phyloP scores from a whole-genome alignment of 768 basidiomycete species.

The Hygrophorus russula region DNA sequence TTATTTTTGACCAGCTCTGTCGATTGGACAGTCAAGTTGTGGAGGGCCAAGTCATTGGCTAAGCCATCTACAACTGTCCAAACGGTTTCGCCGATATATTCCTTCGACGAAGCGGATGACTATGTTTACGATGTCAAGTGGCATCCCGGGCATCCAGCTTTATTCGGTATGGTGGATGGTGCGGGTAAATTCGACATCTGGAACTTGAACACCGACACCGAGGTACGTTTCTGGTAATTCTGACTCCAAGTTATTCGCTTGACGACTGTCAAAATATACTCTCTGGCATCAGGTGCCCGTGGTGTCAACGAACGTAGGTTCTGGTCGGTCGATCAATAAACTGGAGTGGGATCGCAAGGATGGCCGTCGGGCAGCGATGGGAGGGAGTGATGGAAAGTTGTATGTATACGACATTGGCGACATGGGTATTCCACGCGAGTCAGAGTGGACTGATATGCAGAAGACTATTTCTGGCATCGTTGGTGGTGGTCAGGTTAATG shows the following conservation, averaged over 20 bases:
- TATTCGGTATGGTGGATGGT: slow-evolving; percentile 91
- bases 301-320: slow-evolving; percentile 74
- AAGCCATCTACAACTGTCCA: slow-evolving; percentile 58
- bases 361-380: slow-evolving; percentile 80
- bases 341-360: slow-evolving; percentile 92
- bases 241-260: neutral
- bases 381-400: slow-evolving; percentile 84
- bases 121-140: slow-evolving; percentile 98
- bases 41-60: slow-evolving; percentile 72
- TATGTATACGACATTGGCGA: slow-evolving; percentile 96
- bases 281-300: slow-evolving; percentile 93
- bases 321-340: slow-evolving; percentile 86
- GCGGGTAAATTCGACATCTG: slow-evolving; percentile 94
- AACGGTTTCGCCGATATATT: slow-evolving; percentile 67
- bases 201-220: slow-evolving; percentile 95
- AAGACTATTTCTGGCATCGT: slow-evolving; percentile 70
- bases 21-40: slow-evolving; percentile 98
- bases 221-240: slow-evolving; percentile 44
- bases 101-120: slow-evolving; percentile 96
- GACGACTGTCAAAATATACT: neutral
- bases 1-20: slow-evolving; percentile 87
- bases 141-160: slow-evolving; percentile 92
- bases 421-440: slow-evolving; percentile 76
- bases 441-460: slow-evolving; percentile 91
- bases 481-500: slow-evolving; percentile 42